Base-by-base conservation (phyloP, 805 yeast genomes). In the Ogataea pignaliae region DNA sequence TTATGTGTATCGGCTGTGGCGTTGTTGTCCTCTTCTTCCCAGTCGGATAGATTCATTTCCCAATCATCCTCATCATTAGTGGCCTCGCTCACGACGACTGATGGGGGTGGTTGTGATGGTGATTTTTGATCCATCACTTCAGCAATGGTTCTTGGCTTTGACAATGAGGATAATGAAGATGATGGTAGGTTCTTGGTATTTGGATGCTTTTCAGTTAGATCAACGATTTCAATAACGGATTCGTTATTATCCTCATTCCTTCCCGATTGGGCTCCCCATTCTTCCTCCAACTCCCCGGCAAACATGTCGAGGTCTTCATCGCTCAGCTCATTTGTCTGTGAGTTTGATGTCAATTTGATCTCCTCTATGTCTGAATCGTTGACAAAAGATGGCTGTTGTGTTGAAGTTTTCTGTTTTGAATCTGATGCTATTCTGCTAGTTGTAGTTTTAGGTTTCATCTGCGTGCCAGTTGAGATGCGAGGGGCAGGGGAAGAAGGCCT, bases 251-350 rank as follows among this genome's bases (percentile, higher is more conserved):
- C 14, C 13, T 30, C 21, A 4, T 34, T 29, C 12, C 15, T 12
- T 29, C 40, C 15, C 17, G 34, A 32, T 29, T 41, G 37, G 15
- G 30, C 39, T 16, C 45, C 54, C 39, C 52, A 36, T 36, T 54
- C 61, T 18, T 52, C 51, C 37, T 55, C 61, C 15, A 60, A 37
- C 41, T 58, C 62, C 35, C 51, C 55, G 1, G 56, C 55, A 36
- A 59, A 43, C 21, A 46, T 44, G 2, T 53, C 58, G 6, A 59
- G 29, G 32, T 59, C 62, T 10, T 55, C 54, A 29, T 56, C 61
- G 29, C 53, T 48, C 21, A 51, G 16, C 1, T 29, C 16, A 10
- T n/a, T 7, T 10, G 36, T 34, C 26, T 29, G 32, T 26, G 10
- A 45, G 34, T 17, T 41, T 35, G 40, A 29, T 8, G 43, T 44